Evolutionary conservation across 2,329 filamentous ascomycete species (phyloP).

Genomic region (Paracoccidioides lutzii): DNA sequence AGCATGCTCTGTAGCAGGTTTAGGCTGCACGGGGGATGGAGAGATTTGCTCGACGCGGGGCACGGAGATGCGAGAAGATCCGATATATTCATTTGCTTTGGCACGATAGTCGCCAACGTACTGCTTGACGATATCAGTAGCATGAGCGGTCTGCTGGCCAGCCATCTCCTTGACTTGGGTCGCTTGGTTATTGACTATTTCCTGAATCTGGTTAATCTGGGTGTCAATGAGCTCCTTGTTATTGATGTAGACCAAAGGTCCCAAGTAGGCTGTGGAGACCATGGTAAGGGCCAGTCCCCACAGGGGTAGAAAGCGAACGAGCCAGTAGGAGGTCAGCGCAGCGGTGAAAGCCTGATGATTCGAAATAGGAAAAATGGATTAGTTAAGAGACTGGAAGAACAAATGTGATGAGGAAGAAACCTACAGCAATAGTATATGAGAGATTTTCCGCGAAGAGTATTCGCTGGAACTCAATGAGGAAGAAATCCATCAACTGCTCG

Average conservation of each 20-base stretch:
- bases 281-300: constrained; percentile 50
- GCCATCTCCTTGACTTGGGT: constrained; percentile 48
- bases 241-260: constrained; percentile 50
- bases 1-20: constrained; percentile 24
- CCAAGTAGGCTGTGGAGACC: constrained; percentile 44
- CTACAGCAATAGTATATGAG: constrained; percentile 46
- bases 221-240: constrained; percentile 53
- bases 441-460: constrained; percentile 55
- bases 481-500: constrained; percentile 54
- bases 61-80: constrained; percentile 14
- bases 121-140: constrained; percentile 44
- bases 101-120: constrained; percentile 48
- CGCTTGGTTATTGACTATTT: constrained; percentile 45
- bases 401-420: constrained; percentile 16
- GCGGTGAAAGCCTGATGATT: constrained; percentile 43
- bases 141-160: constrained; percentile 46
- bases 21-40: background rate
- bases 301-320: constrained; percentile 53
- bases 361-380: background rate
- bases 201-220: constrained; percentile 42
- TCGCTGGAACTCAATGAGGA: constrained; percentile 55
- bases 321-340: constrained; percentile 48
- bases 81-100: constrained; percentile 47
- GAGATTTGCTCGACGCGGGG: background rate
- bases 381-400: background rate